phyloP scores from a whole-genome alignment of 192 early-diverging fungal genomes.

The Fimicolochytrium jonesii region DNA sequence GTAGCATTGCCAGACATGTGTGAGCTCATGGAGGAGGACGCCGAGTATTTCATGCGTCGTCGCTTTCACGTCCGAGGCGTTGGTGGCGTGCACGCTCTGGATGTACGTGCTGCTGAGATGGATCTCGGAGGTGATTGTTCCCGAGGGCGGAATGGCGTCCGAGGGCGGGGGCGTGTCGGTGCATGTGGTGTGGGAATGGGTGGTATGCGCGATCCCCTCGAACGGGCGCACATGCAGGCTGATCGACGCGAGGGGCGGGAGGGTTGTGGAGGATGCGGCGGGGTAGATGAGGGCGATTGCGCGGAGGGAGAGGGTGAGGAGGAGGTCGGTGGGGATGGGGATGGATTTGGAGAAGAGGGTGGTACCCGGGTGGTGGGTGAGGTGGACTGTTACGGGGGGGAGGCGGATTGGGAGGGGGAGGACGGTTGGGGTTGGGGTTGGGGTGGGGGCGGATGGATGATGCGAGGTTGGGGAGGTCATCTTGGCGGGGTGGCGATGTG shows the following conservation, averaged over 20 bases:
- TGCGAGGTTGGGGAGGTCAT: too few species aligned
- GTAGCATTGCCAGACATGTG: conserved; percentile 31
- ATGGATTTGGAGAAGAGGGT: not conserved
- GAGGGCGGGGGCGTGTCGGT: not conserved
- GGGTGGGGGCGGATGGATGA: not conserved
- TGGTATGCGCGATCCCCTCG: conserved; percentile 23
- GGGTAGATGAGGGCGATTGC: not conserved
- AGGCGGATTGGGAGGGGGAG: not conserved
- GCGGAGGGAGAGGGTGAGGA: not conserved
- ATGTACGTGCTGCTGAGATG: conserved; percentile 31
- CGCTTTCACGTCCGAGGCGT: not conserved
- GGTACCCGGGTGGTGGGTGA: not conserved
- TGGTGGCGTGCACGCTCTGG: not conserved
- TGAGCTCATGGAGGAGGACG: conserved; percentile 29
- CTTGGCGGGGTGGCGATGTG: too few species aligned
- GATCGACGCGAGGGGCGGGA: not conserved
- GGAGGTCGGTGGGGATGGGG: not conserved
- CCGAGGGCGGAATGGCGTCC: not conserved
- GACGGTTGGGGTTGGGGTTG: not conserved
- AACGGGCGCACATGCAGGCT: conserved; percentile 6
- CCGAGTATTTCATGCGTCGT: conserved; percentile 13
- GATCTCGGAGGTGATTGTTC: conserved; percentile 35
- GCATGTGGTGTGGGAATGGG: not conserved
- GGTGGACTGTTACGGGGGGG: not conserved
- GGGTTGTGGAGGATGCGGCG: not conserved